Evolutionary conservation across 768 basidiomycete species (phyloP), one percentile per base, ranked within the genome.

Genomic region (Termitomyces heimii): DNA sequence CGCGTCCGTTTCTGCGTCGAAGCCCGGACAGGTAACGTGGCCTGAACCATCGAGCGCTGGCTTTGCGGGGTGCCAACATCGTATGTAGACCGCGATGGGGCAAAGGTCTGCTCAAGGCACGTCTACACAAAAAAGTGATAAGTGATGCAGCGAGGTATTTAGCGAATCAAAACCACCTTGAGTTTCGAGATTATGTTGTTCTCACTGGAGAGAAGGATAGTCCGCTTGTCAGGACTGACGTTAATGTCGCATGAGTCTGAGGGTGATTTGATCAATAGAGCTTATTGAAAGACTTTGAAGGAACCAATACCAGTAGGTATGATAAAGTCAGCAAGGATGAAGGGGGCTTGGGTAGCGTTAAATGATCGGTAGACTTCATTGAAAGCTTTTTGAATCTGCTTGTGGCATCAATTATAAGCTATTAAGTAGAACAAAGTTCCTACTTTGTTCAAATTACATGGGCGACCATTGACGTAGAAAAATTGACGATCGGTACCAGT

Each of bases 141-240:
- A 34, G 24, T 8, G 2, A 47, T 28, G 18, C 5, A n/a, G 10
- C 5, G 6, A 24, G 5, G 4, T 3, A 4, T 26, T 29, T 34
- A 22, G 20, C 3, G 13, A 26, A 7, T 4, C 2, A 12, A 32
- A 40, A 32, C 69, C 14, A 93, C 93, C 75, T 91, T 94, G 40
- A 98, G 77, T 0, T 86, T 83, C 3, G 81, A 72, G 0, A 98
- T 78, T 18, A 99, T 71, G 59, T 88, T 88, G 12, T 77, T 78
- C 68, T 99, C 96, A 67, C 86, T 86, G 63, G 98, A 94, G 12
- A 99, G 66, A 51, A 97, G 86, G 37, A 98, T 89, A 0, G 93
- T 95, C n/a, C 96, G 81, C 67, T 98, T 99, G 74, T 98, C 97
- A 0, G 97, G 96, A 60, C 86, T 92, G 58, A 98, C 90, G 60